Conservation (phyloP, 225 moss, liverwort and hornwort genomes). For the Polytrichum formosum region DNA sequence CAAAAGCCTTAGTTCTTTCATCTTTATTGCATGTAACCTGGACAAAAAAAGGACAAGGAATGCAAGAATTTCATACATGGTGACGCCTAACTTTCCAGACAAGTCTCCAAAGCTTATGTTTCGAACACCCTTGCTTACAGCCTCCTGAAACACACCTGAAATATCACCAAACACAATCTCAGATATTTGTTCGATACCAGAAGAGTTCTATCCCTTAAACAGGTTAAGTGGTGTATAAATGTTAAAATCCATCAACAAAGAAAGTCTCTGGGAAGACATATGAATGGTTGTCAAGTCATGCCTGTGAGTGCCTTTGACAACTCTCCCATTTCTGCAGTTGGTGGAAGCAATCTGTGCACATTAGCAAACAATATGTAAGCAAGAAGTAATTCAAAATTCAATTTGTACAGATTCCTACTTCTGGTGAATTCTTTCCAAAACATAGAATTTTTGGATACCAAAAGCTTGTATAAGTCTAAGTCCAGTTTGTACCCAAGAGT, state of each 20-base stretch:
- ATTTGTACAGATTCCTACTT: no score
- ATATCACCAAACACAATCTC: background rate
- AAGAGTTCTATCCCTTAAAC: no score
- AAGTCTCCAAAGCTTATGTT: slow-evolving; percentile 97
- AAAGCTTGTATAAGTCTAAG: no score
- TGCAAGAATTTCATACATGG: slow-evolving; percentile 59
- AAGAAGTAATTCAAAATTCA: background rate
- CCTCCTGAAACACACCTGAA: slow-evolving; percentile 88
- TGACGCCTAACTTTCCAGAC: slow-evolving; percentile 82
- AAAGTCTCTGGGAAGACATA: no score
- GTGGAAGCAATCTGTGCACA: slow-evolving; percentile 48
- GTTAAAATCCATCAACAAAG: no score
- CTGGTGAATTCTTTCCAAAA: no score
- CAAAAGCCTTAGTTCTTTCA: no score
- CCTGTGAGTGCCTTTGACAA: slow-evolving; percentile 53
- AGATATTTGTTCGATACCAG: no score
- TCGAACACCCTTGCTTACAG: slow-evolving; percentile 91
- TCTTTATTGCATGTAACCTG: background rate
- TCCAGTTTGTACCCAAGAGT: slow-evolving; percentile 69
- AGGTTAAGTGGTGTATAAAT: no score
- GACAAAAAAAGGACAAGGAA: background rate
- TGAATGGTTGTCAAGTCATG: slow-evolving; percentile 2
- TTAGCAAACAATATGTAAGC: background rate
- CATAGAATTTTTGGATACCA: no score
- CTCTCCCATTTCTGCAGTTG: slow-evolving; percentile 49